Evolutionary conservation across 2,329 filamentous ascomycete genomes (phyloP), one percentile per base, ranked within the genome.

Genomic region (Aureobasidium sp.): DNA sequence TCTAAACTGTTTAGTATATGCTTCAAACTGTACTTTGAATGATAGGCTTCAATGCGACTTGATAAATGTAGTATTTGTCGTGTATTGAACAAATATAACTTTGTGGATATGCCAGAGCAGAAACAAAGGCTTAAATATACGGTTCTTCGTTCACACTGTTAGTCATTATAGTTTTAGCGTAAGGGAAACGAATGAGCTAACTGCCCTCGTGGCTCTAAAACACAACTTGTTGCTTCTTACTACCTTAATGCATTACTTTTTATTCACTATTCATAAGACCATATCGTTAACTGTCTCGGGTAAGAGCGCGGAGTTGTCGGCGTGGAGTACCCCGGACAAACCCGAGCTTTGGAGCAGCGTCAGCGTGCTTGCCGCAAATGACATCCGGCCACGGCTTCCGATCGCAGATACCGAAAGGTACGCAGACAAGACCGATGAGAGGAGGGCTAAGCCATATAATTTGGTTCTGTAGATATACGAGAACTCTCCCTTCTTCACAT

Each of bases 331-430:
- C 49, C 49, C 49, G 49, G 49, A 53, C 49, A 17, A 53, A 40
- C 49, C 35, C 49, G 49, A 31, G 40, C 23, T 23, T 23, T 31
- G 31, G 17, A 50, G 13, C 17, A 47, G 8, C 29, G 29, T 37
- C 31, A 38, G 33, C 11, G 47, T 37, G 49, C 21, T 35, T 53
- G 49, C 49, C 49, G 49, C 29, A 38, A 38, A 29, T 27, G 33
- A 40, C 49, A 53, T 53, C 49, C 49, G 49, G 33, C 40, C 10
- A 53, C 35, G 49, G 49, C 49, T 27, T 53, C 49, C 49, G 49
- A 53, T 27, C 23, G 13, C 49, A 53, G 49, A 53, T 53, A 53
- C 49, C 49, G 49, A 53, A 19, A 53, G 7, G 10, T 13, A 25
- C 11, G n/a, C 25, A 19, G 29, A 37, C 19, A 35, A 9, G 31